These are phyloP conservation scores for Teunomyces pallodes DNA, from an alignment of 805 yeast genomes.

Conservation along the genomic window DNA sequence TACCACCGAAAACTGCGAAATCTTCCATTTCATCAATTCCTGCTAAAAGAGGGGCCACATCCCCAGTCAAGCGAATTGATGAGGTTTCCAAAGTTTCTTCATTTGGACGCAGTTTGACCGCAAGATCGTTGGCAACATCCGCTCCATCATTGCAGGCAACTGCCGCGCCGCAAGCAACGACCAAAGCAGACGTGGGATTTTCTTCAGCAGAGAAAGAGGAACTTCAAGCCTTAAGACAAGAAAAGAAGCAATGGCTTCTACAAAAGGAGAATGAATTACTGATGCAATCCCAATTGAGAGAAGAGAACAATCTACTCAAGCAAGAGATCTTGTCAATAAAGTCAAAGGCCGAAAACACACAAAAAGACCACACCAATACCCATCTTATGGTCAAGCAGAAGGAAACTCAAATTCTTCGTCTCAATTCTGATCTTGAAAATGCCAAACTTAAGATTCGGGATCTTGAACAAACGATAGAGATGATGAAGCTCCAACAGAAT, in stretches of 20 bases:
- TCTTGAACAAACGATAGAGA: constrained; percentile 45
- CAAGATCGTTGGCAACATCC: constrained; percentile 38
- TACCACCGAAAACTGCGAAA: constrained; percentile 8
- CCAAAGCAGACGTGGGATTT: constrained; percentile 10
- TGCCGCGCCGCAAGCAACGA: constrained; percentile 14
- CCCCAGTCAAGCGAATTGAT: constrained; percentile 56
- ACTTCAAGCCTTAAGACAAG: constrained; percentile 49
- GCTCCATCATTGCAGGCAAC: constrained; percentile 9
- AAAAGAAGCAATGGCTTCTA: constrained; percentile 46
- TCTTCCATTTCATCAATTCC: constrained; percentile 45
- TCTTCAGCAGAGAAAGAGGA: constrained; percentile 40
- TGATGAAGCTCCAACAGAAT: constrained; percentile 28
- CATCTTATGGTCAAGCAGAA: constrained; percentile 57
- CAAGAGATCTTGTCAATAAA: constrained; percentile 24
- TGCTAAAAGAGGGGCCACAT: constrained; percentile 65
- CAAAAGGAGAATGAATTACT: constrained; percentile 21
- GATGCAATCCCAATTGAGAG: constrained; percentile 21
- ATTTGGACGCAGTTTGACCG: constrained; percentile 40
- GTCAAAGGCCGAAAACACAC: constrained; percentile 37
- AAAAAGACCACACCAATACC: constrained; percentile 51
- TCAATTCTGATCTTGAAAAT: constrained; percentile 60
- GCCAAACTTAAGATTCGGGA: constrained; percentile 51
- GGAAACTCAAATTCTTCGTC: constrained; percentile 64
- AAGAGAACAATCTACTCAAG: constrained; percentile 21
- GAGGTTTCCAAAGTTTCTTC: constrained; percentile 25